These are phyloP conservation scores for Arbutus unedo DNA, from an alignment of 148 eudicot genomes.

Conservation along the genomic window DNA sequence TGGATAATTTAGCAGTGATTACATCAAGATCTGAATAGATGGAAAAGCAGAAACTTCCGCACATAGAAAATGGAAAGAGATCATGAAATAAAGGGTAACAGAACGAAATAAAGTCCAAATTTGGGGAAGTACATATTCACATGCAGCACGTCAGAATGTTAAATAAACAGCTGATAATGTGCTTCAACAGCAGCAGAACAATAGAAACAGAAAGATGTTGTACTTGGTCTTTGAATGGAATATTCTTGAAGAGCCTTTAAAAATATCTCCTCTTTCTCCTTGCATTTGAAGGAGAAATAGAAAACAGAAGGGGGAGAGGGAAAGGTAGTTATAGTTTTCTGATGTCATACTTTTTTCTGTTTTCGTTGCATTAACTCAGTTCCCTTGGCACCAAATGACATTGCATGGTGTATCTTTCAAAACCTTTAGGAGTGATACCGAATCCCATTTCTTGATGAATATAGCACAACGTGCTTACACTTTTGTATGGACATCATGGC, in stretches of 20 bases:
- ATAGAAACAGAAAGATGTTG: not conserved
- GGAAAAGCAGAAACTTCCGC: constrained; percentile 6
- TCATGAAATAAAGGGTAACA: not conserved
- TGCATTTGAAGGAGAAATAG: not conserved
- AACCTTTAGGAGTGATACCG: too few relatives aligned
- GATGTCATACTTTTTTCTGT: not conserved
- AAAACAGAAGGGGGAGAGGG: not conserved
- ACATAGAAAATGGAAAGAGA: not conserved
- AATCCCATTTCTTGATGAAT: not conserved
- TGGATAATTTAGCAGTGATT: not conserved
- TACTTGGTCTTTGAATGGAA: not conserved
- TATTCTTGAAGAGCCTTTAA: too few relatives aligned
- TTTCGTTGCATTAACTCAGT: not conserved
- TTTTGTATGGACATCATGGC: not conserved
- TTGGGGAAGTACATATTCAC: not conserved
- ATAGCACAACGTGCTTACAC: not conserved
- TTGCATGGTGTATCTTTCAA: not conserved
- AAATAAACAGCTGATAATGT: not conserved
- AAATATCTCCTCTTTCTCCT: too few relatives aligned
- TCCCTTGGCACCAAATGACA: not conserved
- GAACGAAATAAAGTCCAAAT: not conserved
- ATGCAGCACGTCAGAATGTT: too few relatives aligned
- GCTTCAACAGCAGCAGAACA: not conserved
- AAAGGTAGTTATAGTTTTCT: not conserved
- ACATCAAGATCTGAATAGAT: not conserved